Conservation (phyloP, 768 basidiomycete species). For the Hemileccinum rubropunctum region DNA sequence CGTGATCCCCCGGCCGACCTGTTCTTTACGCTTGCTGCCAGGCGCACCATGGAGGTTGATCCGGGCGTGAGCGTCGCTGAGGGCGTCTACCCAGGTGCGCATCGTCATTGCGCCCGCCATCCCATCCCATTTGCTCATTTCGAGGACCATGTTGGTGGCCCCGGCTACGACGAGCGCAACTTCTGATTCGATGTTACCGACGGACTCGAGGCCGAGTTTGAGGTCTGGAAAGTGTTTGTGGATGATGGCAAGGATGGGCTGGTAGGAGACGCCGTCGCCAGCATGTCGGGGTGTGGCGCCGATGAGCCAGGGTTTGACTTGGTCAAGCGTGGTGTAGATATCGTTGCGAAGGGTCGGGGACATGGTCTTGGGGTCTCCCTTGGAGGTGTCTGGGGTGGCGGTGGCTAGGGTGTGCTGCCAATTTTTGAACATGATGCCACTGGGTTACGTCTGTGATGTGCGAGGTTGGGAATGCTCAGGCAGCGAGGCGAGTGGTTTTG, state of each 20-base stretch:
- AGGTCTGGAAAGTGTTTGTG: constrained; percentile 50
- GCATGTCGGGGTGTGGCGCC: constrained; percentile 42
- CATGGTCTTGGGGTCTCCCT: constrained; percentile 35
- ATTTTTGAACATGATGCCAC: constrained; percentile 48
- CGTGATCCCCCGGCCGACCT: constrained; percentile 48
- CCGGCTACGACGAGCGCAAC: constrained; percentile 49
- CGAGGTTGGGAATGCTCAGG: neutral
- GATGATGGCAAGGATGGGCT: constrained; percentile 41
- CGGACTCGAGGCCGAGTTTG: constrained; percentile 44
- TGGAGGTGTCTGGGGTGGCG: constrained; percentile 17
- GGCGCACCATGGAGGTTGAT: constrained; percentile 11
- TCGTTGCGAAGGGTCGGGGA: constrained; percentile 50
- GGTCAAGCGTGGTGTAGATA: constrained; percentile 49
- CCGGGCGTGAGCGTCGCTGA: constrained; percentile 42
- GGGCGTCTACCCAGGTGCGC: constrained; percentile 50
- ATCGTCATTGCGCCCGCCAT: constrained; percentile 57
- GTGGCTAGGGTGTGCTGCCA: constrained; percentile 41
- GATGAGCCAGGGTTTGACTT: constrained; percentile 44
- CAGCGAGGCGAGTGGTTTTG: neutral
- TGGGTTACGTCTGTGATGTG: no score
- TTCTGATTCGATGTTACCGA: constrained; percentile 48
- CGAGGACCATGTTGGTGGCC: constrained; percentile 51
- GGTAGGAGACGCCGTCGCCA: constrained; percentile 54
- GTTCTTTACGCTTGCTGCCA: constrained; percentile 36
- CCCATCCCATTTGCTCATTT: constrained; percentile 55